Evolutionary conservation across 768 basidiomycete species (phyloP).

Genomic region (Clavaria fumosa): DNA sequence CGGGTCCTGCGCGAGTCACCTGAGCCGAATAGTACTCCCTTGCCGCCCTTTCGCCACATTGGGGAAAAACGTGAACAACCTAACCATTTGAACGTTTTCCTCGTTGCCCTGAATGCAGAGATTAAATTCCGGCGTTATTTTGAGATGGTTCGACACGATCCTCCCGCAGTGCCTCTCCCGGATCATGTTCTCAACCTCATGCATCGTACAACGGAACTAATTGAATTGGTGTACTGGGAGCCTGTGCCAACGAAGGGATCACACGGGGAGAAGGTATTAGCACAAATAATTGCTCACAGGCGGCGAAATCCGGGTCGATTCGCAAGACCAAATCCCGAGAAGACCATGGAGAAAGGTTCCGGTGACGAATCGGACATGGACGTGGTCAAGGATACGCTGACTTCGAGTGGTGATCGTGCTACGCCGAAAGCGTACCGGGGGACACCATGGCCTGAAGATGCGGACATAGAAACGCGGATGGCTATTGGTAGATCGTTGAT

Average conservation of each 20-base stretch:
- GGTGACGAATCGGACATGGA: conserved; percentile 6
- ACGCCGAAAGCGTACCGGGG: conserved; percentile 4
- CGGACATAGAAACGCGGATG: conserved; percentile 11
- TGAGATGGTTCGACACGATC: conserved; percentile 7
- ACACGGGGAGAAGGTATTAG: conserved; percentile 5
- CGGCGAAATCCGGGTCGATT: conserved; percentile 8
- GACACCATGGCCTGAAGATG: conserved; percentile 6
- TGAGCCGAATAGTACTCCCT: conserved; percentile 4
- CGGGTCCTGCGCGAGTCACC: conserved; percentile 2
- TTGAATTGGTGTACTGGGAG: conserved; percentile 13
- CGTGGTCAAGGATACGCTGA: conserved; percentile 2
- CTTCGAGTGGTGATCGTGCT: conserved; percentile 2
- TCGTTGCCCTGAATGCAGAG: conserved; percentile 13
- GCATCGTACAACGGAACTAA: conserved; percentile 11
- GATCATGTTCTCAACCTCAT: conserved; percentile 13
- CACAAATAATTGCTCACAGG: conserved; percentile 1
- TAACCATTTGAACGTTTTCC: conserved; percentile 11
- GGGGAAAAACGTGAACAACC: neutral
- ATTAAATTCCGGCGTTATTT: conserved; percentile 15
- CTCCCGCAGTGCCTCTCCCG: conserved; percentile 9
- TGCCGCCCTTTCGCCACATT: conserved; percentile 3
- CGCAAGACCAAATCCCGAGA: conserved; percentile 5
- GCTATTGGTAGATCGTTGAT: conserved; percentile 12
- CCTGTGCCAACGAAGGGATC: conserved; percentile 10
- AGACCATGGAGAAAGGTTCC: conserved; percentile 7